Conservation (phyloP, 2,329 filamentous ascomycete species). For the Allantophomopsis cytisporea region DNA sequence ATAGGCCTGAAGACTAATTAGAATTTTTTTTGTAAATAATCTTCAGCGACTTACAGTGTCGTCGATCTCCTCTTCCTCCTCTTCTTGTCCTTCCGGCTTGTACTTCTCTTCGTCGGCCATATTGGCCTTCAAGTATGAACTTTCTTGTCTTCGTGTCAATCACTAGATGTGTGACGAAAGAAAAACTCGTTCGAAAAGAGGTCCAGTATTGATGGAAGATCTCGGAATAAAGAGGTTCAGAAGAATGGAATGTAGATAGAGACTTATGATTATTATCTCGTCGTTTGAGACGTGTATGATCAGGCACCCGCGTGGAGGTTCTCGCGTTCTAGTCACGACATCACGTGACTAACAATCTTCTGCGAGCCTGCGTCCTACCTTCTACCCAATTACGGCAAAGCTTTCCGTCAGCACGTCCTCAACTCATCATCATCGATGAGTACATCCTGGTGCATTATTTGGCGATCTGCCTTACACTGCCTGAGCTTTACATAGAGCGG, state of each 20-base stretch:
- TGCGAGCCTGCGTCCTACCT: no score
- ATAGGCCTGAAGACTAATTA: conserved; percentile 47
- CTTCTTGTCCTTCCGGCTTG: conserved; percentile 34
- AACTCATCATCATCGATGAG: no score
- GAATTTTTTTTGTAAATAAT: not conserved
- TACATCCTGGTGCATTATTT: not conserved
- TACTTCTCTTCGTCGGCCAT: conserved; percentile 11
- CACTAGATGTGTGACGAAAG: no score
- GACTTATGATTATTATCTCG: no score
- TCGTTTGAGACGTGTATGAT: no score
- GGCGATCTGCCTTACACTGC: not conserved
- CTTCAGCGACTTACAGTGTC: conserved; percentile 36
- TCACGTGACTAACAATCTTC: not conserved
- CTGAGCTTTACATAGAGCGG: no score
- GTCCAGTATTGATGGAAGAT: no score
- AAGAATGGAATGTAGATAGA: no score
- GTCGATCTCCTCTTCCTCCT: conserved; percentile 55
- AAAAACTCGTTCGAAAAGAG: no score
- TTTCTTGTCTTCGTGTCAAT: no score
- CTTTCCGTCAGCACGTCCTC: not conserved
- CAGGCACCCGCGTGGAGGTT: not conserved
- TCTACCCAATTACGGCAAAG: not conserved
- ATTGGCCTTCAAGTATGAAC: not conserved
- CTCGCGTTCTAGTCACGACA: not conserved
- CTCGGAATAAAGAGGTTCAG: no score